Base-by-base conservation (phyloP, 805 yeast species). In the Yueomyces sinensis region DNA sequence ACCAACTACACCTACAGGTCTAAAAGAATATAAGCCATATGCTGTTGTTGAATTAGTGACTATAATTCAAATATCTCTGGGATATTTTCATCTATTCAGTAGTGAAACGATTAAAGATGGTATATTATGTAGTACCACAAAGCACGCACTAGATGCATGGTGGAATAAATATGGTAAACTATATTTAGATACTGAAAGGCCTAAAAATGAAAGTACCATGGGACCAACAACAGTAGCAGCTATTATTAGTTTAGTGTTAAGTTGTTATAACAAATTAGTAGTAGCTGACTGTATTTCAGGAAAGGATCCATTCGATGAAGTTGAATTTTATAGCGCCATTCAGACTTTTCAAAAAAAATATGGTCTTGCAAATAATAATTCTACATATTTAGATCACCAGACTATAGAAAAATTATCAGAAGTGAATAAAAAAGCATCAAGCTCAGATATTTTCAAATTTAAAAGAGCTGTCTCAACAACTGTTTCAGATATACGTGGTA, bases 221-320 rank as follows among this genome's bases (percentile, higher is more conserved):
- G 74, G 81, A 0, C 69, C 86, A 0, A 62, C 71, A 3, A 73
- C 94, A 0, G 82, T 86, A 0, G 69, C 93, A 0, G 89, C 91
- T 0, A 64, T 91, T 2, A 56, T 91, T 7, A 91, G 96, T 31
- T 71, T 83, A 47, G 70, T 83, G 0, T 53, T 81, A 15, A 75
- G 84, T 36, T 69, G 82, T 32, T 66, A 75, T 32, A 66, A 70
- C 34, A 71, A 84, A 42, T 49, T 89, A 27, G 74, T 83, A 32
- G 60, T 77, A 9, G 67, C 70, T 50, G 58, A 72, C 51, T 57
- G 68, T 58, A 47, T 82, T 65, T 46, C 79, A 65, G 39, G 91
- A 75, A 14, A 83, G 48, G 97, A 91, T 50, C 89, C 94, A 0
- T 76, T 81, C 49, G 89, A 82, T 40, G 75, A 74, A 34, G 79